A percentile compares a stretch with the other conserved stretches of the same genome.
Evolutionary conservation across 2,329 filamentous ascomycete species (phyloP).

Genomic region (Metarhizium rileyi): DNA sequence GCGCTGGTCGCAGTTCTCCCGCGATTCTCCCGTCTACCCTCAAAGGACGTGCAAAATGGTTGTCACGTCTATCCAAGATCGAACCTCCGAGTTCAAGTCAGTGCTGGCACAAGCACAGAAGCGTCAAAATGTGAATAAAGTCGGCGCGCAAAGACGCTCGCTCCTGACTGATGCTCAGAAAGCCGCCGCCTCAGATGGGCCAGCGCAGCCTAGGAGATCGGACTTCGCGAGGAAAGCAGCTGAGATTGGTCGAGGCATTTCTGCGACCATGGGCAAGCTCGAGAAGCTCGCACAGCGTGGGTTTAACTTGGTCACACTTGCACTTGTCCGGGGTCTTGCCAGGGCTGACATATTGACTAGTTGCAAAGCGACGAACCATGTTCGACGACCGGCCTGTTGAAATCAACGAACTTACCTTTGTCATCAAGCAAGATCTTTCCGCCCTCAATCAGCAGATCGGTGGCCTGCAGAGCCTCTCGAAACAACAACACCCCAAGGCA

Average conservation of each 20-base stretch:
- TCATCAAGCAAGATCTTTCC: constrained; percentile 95
- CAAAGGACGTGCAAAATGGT: constrained; percentile 40
- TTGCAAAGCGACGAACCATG: constrained; percentile 92
- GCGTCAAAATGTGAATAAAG: constrained; percentile 65
- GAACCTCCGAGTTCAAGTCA: constrained; percentile 88
- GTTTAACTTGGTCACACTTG: constrained; percentile 17
- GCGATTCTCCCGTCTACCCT: neutral
- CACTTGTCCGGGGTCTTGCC: neutral
- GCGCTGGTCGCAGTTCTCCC: constrained; percentile 26
- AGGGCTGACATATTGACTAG: constrained; percentile 28
- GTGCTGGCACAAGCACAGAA: constrained; percentile 82
- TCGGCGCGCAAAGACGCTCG: constrained; percentile 69
- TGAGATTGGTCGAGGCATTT: constrained; percentile 85
- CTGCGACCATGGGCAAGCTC: constrained; percentile 86
- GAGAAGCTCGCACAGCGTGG: constrained; percentile 80
- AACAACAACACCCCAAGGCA: constrained; percentile 61
- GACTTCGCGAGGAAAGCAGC: constrained; percentile 90
- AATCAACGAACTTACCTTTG: constrained; percentile 92
- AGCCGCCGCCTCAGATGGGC: constrained; percentile 46
- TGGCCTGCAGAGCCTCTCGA: constrained; percentile 65
- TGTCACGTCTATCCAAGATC: constrained; percentile 80
- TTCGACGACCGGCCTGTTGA: constrained; percentile 96
- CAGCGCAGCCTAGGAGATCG: constrained; percentile 53
- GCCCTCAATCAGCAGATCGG: constrained; percentile 78
- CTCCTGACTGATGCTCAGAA: constrained; percentile 68